Conservation (phyloP, 257 asterid genomes). For the Solanum pimpinellifolium region DNA sequence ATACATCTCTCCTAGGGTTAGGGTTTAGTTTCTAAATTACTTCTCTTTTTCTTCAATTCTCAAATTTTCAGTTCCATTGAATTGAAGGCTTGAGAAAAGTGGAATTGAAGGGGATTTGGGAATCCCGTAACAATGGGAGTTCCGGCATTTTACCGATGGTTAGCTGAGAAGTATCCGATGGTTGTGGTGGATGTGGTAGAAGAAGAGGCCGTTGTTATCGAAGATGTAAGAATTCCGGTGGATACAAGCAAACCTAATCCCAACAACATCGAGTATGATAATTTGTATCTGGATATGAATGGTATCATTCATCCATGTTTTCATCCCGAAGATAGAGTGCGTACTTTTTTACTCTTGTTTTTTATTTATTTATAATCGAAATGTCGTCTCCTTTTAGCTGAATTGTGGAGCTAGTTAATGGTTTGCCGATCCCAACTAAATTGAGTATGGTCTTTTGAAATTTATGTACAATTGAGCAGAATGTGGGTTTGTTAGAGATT, state of each 20-base stretch:
- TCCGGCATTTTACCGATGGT: slow-evolving; percentile 96
- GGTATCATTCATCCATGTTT: slow-evolving; percentile 93
- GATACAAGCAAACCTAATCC: slow-evolving; percentile 95
- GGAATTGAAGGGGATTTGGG: background rate
- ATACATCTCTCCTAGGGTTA: background rate
- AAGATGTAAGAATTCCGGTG: slow-evolving; percentile 64
- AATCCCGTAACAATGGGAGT: slow-evolving; percentile 55
- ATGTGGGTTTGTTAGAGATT: background rate
- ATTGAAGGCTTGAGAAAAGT: background rate
- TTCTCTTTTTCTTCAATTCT: background rate
- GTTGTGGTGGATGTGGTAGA: slow-evolving; percentile 77
- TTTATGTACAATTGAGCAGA: background rate
- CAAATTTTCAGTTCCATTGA: background rate
- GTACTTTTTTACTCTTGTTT: slow-evolving; percentile 2
- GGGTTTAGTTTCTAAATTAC: background rate
- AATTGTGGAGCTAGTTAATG: background rate
- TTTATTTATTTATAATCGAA: background rate
- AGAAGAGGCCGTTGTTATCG: slow-evolving; percentile 73
- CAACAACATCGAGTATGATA: slow-evolving; percentile 68
- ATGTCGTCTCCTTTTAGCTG: too few relatives aligned
- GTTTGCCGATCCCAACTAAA: background rate
- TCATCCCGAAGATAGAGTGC: slow-evolving; percentile 93
- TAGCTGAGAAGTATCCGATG: slow-evolving; percentile 96
- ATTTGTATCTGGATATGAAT: slow-evolving; percentile 87
- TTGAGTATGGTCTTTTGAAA: background rate